Conservation (phyloP, 257 asterid species). For the Solanum ossicruentum region DNA sequence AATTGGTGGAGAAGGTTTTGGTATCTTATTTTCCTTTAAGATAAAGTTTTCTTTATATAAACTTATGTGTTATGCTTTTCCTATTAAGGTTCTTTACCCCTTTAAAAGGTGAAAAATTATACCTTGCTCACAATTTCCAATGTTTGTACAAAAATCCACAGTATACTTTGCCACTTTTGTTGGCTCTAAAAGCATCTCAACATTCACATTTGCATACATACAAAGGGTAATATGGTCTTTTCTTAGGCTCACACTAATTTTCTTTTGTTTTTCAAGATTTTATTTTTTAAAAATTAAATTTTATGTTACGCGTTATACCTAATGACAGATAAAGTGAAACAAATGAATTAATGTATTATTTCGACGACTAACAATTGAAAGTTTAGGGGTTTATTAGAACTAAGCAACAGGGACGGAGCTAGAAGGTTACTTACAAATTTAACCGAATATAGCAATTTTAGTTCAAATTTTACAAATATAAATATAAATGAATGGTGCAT, state of each 20-base stretch:
- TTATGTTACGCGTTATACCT: no score
- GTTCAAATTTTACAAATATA: no score
- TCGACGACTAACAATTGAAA: no score
- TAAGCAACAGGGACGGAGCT: no score
- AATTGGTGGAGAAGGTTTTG: conserved; percentile 61
- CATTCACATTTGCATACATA: background rate
- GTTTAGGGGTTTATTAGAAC: no score
- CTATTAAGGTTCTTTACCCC: background rate
- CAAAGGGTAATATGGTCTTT: background rate
- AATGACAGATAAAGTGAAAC: no score
- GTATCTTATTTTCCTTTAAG: conserved; percentile 60
- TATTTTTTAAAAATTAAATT: no score
- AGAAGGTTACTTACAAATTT: no score
- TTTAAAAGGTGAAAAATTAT: background rate
- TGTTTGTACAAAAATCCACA: background rate
- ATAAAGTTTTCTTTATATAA: conserved; percentile 36
- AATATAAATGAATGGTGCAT: no score
- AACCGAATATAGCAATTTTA: no score
- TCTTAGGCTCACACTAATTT: background rate
- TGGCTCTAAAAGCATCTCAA: background rate
- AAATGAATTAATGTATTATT: no score
- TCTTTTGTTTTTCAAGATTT: background rate
- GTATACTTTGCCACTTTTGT: background rate
- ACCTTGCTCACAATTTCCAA: background rate
- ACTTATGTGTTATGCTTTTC: background rate